These are phyloP conservation scores for Eimeria tenella DNA, from an alignment of 169 alveolate genomes.

Conservation along the genomic window DNA sequence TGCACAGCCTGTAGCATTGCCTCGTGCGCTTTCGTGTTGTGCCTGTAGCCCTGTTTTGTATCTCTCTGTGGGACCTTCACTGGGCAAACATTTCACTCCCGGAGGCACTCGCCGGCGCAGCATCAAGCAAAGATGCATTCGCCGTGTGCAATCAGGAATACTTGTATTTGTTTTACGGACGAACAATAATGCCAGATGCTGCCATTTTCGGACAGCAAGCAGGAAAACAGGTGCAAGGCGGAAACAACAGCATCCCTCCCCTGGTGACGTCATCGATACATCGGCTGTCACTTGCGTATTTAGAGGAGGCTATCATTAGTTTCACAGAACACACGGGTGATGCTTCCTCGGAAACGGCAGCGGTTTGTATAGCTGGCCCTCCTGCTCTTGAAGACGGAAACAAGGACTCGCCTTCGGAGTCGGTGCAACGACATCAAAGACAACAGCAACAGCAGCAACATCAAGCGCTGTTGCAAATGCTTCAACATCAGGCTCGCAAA, in stretches of 20 bases:
- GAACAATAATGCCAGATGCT: neutral
- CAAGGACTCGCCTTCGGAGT: neutral
- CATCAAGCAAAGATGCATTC: neutral
- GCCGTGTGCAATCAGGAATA: neutral
- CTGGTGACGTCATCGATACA: neutral
- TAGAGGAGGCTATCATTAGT: neutral
- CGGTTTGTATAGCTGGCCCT: neutral
- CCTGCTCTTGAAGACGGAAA: neutral
- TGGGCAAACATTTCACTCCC: slow-evolving; percentile 1
- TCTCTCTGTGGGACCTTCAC: neutral
- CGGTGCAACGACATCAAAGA: neutral
- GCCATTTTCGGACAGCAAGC: neutral
- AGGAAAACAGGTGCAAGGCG: neutral
- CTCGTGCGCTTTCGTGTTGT: neutral
- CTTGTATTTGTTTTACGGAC: neutral
- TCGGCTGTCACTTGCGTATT: slow-evolving; percentile 1
- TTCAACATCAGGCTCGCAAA: neutral
- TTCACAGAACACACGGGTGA: neutral
- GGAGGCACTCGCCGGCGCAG: neutral
- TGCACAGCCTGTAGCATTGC: too few relatives aligned
- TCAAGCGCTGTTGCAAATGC: neutral
- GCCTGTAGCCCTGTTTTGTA: neutral
- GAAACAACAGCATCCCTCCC: neutral
- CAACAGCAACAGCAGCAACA: slow-evolving; percentile 35
- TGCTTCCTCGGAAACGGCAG: too few relatives aligned